phyloP scores from a whole-genome alignment of 176 grass and related monocot genomes.

The Musa acuminata region DNA sequence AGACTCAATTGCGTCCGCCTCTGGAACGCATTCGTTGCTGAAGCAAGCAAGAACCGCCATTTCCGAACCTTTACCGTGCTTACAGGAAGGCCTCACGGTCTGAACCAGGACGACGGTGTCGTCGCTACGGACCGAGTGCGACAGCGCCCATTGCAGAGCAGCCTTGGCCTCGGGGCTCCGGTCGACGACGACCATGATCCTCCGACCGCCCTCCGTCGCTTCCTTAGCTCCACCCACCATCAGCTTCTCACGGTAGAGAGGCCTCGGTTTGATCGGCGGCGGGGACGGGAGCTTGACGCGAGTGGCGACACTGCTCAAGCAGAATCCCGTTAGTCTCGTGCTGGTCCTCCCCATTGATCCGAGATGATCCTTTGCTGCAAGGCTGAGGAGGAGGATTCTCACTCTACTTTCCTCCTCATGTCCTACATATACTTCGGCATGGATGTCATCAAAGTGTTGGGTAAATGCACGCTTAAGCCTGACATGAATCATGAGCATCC shows the following conservation, averaged over 20 bases:
- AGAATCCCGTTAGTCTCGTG: conserved; percentile 31
- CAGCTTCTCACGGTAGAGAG: background rate
- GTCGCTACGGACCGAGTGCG: conserved; percentile 43
- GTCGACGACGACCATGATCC: conserved; percentile 59
- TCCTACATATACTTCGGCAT: background rate
- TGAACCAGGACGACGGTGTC: conserved; percentile 62
- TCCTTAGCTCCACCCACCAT: background rate
- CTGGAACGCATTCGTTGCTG: background rate
- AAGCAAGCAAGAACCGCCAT: background rate
- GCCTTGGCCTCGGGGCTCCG: conserved; percentile 43
- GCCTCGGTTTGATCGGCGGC: conserved; percentile 17
- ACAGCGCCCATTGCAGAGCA: conserved; percentile 66
- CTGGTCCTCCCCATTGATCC: conserved; percentile 27
- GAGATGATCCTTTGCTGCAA: background rate
- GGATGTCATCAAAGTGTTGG: background rate
- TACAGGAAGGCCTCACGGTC: conserved; percentile 28
- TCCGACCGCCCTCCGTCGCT: conserved; percentile 21
- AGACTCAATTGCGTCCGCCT: no score
- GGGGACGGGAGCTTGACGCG: conserved; percentile 3
- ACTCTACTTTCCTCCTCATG: background rate
- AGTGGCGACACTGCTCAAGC: conserved; percentile 42
- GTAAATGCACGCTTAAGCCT: background rate
- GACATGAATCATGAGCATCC: conserved; percentile 3
- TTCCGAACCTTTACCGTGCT: conserved; percentile 16
- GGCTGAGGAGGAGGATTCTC: conserved; percentile 9